Evolutionary conservation across 2,329 filamentous ascomycete species (phyloP).

Genomic region (Endoconidiophora laricicola): DNA sequence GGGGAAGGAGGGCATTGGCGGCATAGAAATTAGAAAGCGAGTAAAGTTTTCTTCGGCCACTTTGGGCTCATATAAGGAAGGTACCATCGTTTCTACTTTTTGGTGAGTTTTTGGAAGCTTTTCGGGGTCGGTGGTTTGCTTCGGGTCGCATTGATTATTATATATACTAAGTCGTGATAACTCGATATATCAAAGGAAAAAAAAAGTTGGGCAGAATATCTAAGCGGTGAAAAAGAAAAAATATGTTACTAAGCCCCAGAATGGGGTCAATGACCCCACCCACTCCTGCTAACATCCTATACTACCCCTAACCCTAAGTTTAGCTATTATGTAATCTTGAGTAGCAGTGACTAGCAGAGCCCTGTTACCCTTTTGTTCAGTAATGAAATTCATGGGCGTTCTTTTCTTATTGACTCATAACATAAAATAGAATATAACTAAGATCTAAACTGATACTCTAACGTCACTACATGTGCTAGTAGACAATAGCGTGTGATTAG

Average conservation of each 20-base stretch:
- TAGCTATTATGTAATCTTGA: no score
- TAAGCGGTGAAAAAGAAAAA: constrained; percentile 3
- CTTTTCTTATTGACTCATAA: not conserved
- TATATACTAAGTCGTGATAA: not conserved
- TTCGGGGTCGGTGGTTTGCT: not conserved
- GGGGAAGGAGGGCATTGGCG: constrained; percentile 44
- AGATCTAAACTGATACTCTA: no score
- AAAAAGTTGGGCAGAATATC: constrained; percentile 11
- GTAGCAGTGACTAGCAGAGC: no score
- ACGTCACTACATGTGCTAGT: no score
- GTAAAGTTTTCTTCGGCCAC: constrained; percentile 41
- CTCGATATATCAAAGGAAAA: constrained; percentile 2
- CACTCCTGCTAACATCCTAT: not conserved
- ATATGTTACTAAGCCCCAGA: constrained; percentile 3
- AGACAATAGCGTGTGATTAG: no score
- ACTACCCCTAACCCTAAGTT: not conserved
- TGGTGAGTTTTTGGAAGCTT: not conserved
- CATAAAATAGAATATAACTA: not conserved
- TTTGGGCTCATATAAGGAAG: constrained; percentile 6
- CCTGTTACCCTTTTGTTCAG: no score
- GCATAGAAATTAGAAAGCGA: constrained; percentile 51
- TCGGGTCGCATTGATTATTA: not conserved
- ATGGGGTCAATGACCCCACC: not conserved
- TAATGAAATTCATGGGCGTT: no score
- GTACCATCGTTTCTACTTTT: constrained; percentile 6